phyloP scores from a whole-genome alignment of 306 rosid species.

The Vachellia pachyceras region DNA sequence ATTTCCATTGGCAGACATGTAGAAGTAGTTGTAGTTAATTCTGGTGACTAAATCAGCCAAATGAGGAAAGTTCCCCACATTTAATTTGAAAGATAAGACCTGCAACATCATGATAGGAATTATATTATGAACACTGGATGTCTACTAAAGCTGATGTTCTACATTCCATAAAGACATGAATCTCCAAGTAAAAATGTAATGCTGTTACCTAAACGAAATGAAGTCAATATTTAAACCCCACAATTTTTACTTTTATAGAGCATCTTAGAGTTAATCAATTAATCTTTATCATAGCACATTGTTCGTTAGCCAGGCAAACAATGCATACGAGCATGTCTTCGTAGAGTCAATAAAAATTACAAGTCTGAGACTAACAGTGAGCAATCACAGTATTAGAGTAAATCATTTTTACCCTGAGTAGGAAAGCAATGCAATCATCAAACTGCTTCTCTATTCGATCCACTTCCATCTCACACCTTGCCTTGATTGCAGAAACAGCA shows the following conservation, averaged over 20 bases:
- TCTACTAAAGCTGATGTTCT: background rate
- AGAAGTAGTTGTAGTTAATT: slow-evolving; percentile 90
- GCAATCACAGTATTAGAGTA: slow-evolving; percentile 16
- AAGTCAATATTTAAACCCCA: background rate
- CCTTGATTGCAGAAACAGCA: slow-evolving; percentile 85
- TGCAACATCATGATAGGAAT: slow-evolving; percentile 48
- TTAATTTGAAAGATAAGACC: slow-evolving; percentile 94
- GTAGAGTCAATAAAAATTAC: background rate
- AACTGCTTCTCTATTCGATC: slow-evolving; percentile 94
- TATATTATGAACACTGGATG: slow-evolving; percentile 6
- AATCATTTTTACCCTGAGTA: slow-evolving; percentile 72
- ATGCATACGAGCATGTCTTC: background rate
- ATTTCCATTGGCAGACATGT: slow-evolving; percentile 92
- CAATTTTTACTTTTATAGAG: background rate
- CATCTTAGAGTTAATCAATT: background rate
- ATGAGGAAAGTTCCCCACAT: slow-evolving; percentile 96
- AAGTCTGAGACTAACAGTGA: too few relatives aligned
- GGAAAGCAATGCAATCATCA: slow-evolving; percentile 93
- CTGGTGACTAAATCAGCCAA: slow-evolving; percentile 94
- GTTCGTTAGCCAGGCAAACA: background rate
- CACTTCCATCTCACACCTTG: slow-evolving; percentile 96
- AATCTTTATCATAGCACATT: background rate
- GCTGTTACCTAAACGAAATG: slow-evolving; percentile 8
- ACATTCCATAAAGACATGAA: too few relatives aligned
- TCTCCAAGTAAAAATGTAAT: background rate